Evolutionary conservation across 129 eudicot genomes (phyloP).

Genomic region (Gnaphalium uliginosum): DNA sequence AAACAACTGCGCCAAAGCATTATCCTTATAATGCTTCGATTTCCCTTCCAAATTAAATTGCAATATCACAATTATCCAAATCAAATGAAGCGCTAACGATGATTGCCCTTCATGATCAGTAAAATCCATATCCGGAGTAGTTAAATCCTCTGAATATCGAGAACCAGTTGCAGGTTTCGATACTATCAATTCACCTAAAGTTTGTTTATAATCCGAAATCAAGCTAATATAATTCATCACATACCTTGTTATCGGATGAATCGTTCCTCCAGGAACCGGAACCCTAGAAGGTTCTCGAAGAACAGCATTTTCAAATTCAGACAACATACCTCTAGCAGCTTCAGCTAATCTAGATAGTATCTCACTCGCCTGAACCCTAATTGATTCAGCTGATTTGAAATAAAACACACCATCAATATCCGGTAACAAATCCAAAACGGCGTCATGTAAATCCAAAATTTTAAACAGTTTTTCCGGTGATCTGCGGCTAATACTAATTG

Average conservation of each 20-base stretch:
- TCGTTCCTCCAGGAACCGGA: conserved; percentile 86
- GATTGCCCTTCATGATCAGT: conserved; percentile 54
- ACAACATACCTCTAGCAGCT: conserved; percentile 70
- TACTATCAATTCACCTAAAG: conserved; percentile 55
- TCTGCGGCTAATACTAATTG: conserved; percentile 61
- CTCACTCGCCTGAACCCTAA: conserved; percentile 67
- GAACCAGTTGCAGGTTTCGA: conserved; percentile 61
- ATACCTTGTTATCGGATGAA: conserved; percentile 83
- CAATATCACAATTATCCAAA: conserved; percentile 59
- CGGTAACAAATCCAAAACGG: conserved; percentile 57
- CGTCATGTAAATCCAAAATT: conserved; percentile 72
- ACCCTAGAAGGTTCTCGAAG: conserved; percentile 60
- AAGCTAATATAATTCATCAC: conserved; percentile 88
- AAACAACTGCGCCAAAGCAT: conserved; percentile 57
- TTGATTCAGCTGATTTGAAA: conserved; percentile 45
- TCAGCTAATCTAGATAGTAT: conserved; percentile 71
- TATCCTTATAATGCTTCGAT: conserved; percentile 63
- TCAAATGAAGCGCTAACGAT: conserved; percentile 59
- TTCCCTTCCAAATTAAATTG: conserved; percentile 66
- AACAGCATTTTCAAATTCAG: conserved; percentile 78
- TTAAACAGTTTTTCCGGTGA: conserved; percentile 82
- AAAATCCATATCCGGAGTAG: conserved; percentile 61
- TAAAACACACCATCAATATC: conserved; percentile 65
- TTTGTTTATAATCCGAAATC: conserved; percentile 68
- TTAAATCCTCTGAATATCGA: conserved; percentile 56